A percentile compares a stretch with the other conserved stretches of the same genome.
phyloP scores from a whole-genome alignment of 2,329 filamentous ascomycete species.

The Lachnellula occidentalis region DNA sequence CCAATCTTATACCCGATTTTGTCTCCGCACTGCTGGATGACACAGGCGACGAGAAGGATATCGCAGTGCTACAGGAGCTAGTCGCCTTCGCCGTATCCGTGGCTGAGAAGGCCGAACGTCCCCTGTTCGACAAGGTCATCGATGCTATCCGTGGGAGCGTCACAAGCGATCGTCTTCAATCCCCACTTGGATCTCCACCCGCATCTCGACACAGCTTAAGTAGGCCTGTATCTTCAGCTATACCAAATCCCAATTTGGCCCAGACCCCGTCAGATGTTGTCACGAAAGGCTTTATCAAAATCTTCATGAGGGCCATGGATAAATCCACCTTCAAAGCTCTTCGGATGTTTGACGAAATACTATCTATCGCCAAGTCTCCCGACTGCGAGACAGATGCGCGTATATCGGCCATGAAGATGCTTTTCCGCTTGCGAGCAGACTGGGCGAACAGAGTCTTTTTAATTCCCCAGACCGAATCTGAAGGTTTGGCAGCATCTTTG shows the following conservation, averaged over 20 bases:
- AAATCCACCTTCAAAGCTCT: slow-evolving; percentile 59
- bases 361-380: slow-evolving; percentile 56
- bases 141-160: slow-evolving; percentile 48
- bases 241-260: slow-evolving; percentile 6
- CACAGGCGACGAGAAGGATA: slow-evolving; percentile 58
- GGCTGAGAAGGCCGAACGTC: slow-evolving; percentile 51
- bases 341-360: slow-evolving; percentile 55
- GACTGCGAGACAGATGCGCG: slow-evolving; percentile 63
- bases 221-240: slow-evolving; percentile 11
- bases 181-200: slow-evolving; percentile 34
- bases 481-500: slow-evolving; percentile 65
- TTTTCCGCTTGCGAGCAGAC: slow-evolving; percentile 80
- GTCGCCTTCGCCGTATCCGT: slow-evolving; percentile 61
- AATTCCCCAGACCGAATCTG: slow-evolving; percentile 63
- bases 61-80: slow-evolving; percentile 57
- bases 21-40: slow-evolving; percentile 56
- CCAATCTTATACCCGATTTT: slow-evolving; percentile 52
- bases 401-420: slow-evolving; percentile 67
- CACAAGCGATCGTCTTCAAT: slow-evolving; percentile 39
- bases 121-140: slow-evolving; percentile 54
- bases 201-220: slow-evolving; percentile 21
- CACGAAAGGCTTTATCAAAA: slow-evolving; percentile 62
- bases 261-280: slow-evolving; percentile 64
- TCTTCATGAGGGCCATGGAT: slow-evolving; percentile 72
- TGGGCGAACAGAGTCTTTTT: slow-evolving; percentile 73